Evolutionary conservation across 1,284 basidiomycete genomes (phyloP), one percentile per base, ranked within the genome.

Genomic region (Testicularia cyperi): DNA sequence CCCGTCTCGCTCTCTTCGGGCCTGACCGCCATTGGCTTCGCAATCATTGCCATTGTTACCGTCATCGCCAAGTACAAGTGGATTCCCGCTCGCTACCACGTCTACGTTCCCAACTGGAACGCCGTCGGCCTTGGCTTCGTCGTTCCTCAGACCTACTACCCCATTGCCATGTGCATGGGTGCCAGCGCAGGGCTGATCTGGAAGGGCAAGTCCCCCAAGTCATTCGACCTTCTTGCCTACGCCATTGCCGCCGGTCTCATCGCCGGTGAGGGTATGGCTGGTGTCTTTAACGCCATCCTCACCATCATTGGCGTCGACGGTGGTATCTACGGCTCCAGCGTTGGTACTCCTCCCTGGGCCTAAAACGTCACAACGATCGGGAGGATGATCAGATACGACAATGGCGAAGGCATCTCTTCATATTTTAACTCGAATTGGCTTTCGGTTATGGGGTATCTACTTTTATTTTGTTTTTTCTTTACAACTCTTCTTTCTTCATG

Each of bases 201-300:
- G 84, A 69, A 78, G 48, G 78, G 78, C 61, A 77, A 79, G 22
- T 80, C 74, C 63, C 81, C 81, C 1, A 32, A 47, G 39, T 38
- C 31, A 15, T 61, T 52, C 46, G 60, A 68, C 33, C 80, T 84
- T 79, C 84, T 83, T 74, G 83, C 83, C 77, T 85, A 84, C 68
- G 81, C 84, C 26, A 66, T 85, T 51, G 78, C 84, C 25, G 82
- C 72, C 77, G 85, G 85, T 61, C 74, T 85, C 58, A 79, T 86
- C 36, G 84, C 85, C 16, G 85, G 85, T 29, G 85, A 86, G 70
- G 85, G 85, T 72, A 80, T 86, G 28, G 85, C 83, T 16, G 85
- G 85, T 69, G 84, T 86, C 28, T 80, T 85, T 70, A 83, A 83
- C 62, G 85, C 85, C 19, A 75, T 72, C 43, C 53, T 76, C 8